These are phyloP conservation scores for Porphyrellus cyaneotinctus DNA, from an alignment of 768 basidiomycete species.

Conservation along the genomic window DNA sequence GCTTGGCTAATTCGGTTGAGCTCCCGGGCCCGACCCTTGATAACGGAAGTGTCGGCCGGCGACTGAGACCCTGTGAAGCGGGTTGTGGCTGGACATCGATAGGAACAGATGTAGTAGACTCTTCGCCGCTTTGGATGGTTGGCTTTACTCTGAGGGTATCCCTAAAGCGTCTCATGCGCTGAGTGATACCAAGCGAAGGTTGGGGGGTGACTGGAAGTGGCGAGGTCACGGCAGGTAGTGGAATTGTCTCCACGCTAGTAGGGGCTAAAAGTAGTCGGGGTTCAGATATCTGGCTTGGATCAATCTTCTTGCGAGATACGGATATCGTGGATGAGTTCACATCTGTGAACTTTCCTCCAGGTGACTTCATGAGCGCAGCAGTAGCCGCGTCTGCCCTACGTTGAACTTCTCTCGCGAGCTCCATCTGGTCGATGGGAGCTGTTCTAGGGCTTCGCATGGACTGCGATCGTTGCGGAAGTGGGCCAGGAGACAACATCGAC, in stretches of 20 bases:
- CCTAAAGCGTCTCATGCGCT: constrained; percentile 68
- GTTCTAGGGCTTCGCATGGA: constrained; percentile 39
- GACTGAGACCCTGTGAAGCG: constrained; percentile 36
- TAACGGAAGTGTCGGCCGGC: constrained; percentile 48
- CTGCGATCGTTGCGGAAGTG: constrained; percentile 27
- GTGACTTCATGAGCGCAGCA: constrained; percentile 49
- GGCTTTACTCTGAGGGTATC: constrained; percentile 60
- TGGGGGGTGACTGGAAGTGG: constrained; percentile 35
- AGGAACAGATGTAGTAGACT: constrained; percentile 41
- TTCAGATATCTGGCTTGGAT: constrained; percentile 59
- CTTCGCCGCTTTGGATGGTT: constrained; percentile 49
- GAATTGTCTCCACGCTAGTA: constrained; percentile 63
- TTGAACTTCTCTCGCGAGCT: constrained; percentile 63
- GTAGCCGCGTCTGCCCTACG: constrained; percentile 67
- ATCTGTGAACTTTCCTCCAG: constrained; percentile 41
- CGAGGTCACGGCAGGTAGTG: constrained; percentile 41
- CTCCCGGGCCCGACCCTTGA: constrained; percentile 34
- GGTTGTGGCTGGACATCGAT: constrained; percentile 40
- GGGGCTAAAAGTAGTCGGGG: constrained; percentile 65
- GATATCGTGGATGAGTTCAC: constrained; percentile 41
- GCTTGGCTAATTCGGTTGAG: constrained; percentile 48
- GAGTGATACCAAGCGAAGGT: constrained; percentile 52
- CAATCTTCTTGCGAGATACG: constrained; percentile 51
- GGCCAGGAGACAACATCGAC: constrained; percentile 14
- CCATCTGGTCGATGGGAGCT: constrained; percentile 45